phyloP scores from a whole-genome alignment of 2,329 filamentous ascomycete genomes.

The Monosporascus ibericus region DNA sequence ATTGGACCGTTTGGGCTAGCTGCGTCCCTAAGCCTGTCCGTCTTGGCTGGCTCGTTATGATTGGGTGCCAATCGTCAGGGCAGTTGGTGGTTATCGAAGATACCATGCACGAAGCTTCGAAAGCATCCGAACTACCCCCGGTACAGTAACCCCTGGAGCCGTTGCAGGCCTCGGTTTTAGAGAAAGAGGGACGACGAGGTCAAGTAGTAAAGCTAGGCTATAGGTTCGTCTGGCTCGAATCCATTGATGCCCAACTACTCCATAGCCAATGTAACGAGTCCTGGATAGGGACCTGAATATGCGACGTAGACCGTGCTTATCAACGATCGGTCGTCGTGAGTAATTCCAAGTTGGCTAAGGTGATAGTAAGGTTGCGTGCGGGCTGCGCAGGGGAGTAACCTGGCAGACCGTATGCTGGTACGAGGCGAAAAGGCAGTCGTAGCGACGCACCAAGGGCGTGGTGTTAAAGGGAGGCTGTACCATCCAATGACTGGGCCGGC shows the following conservation, averaged over 20 bases:
- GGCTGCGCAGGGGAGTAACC: slow-evolving; percentile 8
- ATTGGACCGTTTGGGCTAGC: not conserved
- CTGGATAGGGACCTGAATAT: not conserved
- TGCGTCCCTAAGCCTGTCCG: not conserved
- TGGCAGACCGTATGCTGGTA: slow-evolving; percentile 13
- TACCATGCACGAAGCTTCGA: not conserved
- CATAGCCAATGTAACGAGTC: not conserved
- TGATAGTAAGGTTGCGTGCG: slow-evolving; percentile 1
- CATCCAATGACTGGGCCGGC: slow-evolving; percentile 15
- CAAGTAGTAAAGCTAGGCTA: not conserved
- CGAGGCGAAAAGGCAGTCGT: slow-evolving; percentile 18
- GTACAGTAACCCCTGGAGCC: not conserved
- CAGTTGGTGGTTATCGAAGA: not conserved
- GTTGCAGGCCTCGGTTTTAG: not conserved
- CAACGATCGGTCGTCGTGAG: slow-evolving; percentile 8
- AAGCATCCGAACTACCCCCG: not conserved
- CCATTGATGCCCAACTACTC: not conserved
- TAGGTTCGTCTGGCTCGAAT: not conserved
- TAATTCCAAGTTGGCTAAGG: not conserved
- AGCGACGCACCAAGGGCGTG: slow-evolving; percentile 18
- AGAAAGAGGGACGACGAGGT: not conserved
- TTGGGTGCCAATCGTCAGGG: not conserved
- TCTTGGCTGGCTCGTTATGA: not conserved
- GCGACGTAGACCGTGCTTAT: slow-evolving; percentile 1
- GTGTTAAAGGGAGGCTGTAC: slow-evolving; percentile 7